Conservation (phyloP, 2,329 filamentous ascomycete species). For the Amylocarpus encephaloides region DNA sequence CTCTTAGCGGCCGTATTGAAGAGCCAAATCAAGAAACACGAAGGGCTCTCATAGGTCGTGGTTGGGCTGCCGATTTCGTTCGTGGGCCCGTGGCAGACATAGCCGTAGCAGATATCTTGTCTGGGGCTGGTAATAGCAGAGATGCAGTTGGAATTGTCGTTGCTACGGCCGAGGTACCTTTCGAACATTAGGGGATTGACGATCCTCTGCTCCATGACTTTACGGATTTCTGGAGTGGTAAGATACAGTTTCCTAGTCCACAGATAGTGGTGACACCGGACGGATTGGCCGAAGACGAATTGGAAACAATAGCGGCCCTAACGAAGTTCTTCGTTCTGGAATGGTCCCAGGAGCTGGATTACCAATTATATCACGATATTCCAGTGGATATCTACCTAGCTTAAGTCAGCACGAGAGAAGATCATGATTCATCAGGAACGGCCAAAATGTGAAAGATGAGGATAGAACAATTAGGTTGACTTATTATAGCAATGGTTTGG, state of each 20-base stretch:
- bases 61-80: slow-evolving; percentile 29
- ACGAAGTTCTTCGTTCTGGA: slow-evolving; percentile 32
- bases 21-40: background rate
- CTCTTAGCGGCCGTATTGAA: slow-evolving; percentile 16
- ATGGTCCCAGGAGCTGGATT: slow-evolving; percentile 34
- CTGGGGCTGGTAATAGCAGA: slow-evolving; percentile 29
- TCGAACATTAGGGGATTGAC: background rate
- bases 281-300: too few relatives aligned
- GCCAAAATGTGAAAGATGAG: too few relatives aligned
- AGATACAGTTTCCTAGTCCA: too few relatives aligned
- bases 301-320: slow-evolving; percentile 18
- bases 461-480: too few relatives aligned
- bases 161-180: slow-evolving; percentile 18
- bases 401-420: too few relatives aligned
- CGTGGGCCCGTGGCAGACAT: slow-evolving; percentile 27
- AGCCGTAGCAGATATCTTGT: slow-evolving; percentile 28
- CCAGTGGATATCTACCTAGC: slow-evolving; percentile 12
- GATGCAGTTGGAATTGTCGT: slow-evolving; percentile 31
- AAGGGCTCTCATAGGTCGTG: slow-evolving; percentile 5
- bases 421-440: too few relatives aligned
- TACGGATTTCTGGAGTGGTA: slow-evolving; percentile 2
- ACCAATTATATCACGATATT: slow-evolving; percentile 33
- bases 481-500: too few relatives aligned
- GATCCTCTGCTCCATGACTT: background rate
- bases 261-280: too few relatives aligned